Conservation (phyloP, 106 monocot genomes). For the Apostasia shenzhenica region DNA sequence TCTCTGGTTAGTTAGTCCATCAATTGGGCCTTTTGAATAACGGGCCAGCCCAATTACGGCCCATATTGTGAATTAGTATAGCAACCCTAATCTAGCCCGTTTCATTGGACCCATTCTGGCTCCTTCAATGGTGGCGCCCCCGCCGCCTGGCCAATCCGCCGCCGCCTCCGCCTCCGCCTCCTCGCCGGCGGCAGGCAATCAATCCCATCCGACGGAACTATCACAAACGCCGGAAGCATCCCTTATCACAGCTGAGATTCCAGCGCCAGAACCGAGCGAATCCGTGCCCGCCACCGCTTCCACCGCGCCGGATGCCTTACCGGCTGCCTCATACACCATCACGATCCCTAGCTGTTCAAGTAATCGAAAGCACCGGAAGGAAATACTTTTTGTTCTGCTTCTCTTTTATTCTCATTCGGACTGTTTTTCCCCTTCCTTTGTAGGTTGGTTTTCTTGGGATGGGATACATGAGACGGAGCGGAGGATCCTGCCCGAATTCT, state of each 20-base stretch:
- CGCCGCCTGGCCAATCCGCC: slow-evolving; percentile 6
- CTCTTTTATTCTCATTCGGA: background rate
- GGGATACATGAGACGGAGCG: slow-evolving; percentile 69
- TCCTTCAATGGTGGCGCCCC: background rate
- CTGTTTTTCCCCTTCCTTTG: slow-evolving; percentile 1
- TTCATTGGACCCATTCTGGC: background rate
- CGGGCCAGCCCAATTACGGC: too few species aligned
- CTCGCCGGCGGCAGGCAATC: background rate
- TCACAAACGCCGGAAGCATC: slow-evolving; percentile 1
- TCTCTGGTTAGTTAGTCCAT: too few species aligned
- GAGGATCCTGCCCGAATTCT: slow-evolving; percentile 71
- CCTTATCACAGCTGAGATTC: slow-evolving; percentile 26
- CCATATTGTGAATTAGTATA: too few species aligned
- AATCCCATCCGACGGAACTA: slow-evolving; percentile 1
- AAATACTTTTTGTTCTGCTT: background rate
- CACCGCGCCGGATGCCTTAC: slow-evolving; percentile 1
- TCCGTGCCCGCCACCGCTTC: slow-evolving; percentile 6
- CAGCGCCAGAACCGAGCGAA: slow-evolving; percentile 10
- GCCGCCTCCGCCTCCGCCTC: slow-evolving; percentile 3
- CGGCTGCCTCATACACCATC: slow-evolving; percentile 27
- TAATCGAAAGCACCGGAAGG: slow-evolving; percentile 7
- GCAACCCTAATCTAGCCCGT: too few species aligned
- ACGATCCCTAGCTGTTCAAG: slow-evolving; percentile 72
- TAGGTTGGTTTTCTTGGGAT: slow-evolving; percentile 78
- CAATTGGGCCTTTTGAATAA: too few species aligned